These are phyloP conservation scores for Leccinum olivaceoglutinosum DNA, from an alignment of 1,284 basidiomycete genomes.

Conservation along the genomic window DNA sequence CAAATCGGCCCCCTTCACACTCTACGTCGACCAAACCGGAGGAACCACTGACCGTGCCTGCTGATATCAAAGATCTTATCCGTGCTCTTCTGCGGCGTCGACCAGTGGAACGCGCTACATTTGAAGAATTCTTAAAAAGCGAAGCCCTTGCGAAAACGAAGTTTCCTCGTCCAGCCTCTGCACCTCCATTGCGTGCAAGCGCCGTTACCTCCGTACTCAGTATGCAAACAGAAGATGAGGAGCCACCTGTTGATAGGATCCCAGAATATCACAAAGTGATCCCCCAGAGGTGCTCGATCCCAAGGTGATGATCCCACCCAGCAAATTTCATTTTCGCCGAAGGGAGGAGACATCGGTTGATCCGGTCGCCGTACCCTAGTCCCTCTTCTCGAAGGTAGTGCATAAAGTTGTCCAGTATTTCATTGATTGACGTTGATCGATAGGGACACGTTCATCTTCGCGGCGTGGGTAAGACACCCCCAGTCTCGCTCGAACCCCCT, in stretches of 20 bases:
- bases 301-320: slow-evolving; percentile 72
- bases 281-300: slow-evolving; percentile 71
- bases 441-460: slow-evolving; percentile 12
- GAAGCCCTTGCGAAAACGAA: slow-evolving; percentile 79
- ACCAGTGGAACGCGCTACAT: slow-evolving; percentile 82
- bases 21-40: slow-evolving; percentile 25
- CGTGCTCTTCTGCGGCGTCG: slow-evolving; percentile 78
- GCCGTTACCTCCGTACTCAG: slow-evolving; percentile 14
- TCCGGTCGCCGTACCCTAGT: not conserved
- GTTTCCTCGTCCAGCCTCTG: slow-evolving; percentile 48
- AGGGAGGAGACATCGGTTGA: slow-evolving; percentile 23
- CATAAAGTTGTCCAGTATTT: not conserved
- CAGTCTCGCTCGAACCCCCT: slow-evolving; percentile 9
- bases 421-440: not conserved
- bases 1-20: slow-evolving; percentile 19
- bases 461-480: slow-evolving; percentile 1
- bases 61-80: slow-evolving; percentile 88
- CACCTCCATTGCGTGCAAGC: slow-evolving; percentile 15
- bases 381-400: slow-evolving; percentile 20
- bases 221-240: slow-evolving; percentile 27
- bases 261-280: slow-evolving; percentile 65
- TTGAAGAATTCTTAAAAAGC: slow-evolving; percentile 89
- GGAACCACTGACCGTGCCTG: slow-evolving; percentile 57
- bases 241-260: slow-evolving; percentile 30
- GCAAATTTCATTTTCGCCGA: slow-evolving; percentile 66